Percentiles rank a stretch among this genome's conserved stretches.
These are phyloP conservation scores for Suillus occidentalis DNA, from an alignment of 768 basidiomycete species.

Conservation along the genomic window DNA sequence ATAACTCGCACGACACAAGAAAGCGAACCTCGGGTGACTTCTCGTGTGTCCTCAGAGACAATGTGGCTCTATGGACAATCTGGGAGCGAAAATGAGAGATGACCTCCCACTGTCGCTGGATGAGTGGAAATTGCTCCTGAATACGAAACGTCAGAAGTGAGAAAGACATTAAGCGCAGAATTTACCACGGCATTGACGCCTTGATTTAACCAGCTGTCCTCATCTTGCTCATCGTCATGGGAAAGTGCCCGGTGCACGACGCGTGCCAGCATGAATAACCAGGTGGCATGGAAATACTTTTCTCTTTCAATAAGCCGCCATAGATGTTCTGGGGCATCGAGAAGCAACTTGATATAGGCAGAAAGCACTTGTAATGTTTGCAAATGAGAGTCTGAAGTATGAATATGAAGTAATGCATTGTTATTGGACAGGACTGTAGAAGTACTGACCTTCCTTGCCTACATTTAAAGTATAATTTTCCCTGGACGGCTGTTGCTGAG, in stretches of 20 bases:
- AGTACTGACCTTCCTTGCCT: slow-evolving; percentile 44
- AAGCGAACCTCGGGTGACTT: slow-evolving; percentile 52
- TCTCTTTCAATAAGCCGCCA: slow-evolving; percentile 86
- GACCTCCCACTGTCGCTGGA: slow-evolving; percentile 92
- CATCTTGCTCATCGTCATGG: slow-evolving; percentile 62
- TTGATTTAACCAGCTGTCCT: slow-evolving; percentile 54
- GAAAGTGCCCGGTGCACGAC: slow-evolving; percentile 80
- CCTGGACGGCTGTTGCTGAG: slow-evolving; percentile 44
- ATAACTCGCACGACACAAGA: neutral
- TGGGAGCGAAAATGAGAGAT: slow-evolving; percentile 85
- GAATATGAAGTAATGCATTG: slow-evolving; percentile 6
- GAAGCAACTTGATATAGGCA: slow-evolving; percentile 86
- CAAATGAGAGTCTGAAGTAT: slow-evolving; percentile 58
- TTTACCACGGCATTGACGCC: slow-evolving; percentile 66
- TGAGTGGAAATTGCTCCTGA: slow-evolving; percentile 84
- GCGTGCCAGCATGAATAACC: slow-evolving; percentile 82
- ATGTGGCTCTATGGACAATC: slow-evolving; percentile 84
- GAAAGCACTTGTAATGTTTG: slow-evolving; percentile 72
- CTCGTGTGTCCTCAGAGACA: slow-evolving; percentile 66
- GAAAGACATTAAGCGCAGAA: slow-evolving; percentile 1
- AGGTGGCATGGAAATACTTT: slow-evolving; percentile 79
- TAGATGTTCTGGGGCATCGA: slow-evolving; percentile 90
- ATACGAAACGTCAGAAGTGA: neutral
- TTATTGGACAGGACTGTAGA: neutral
- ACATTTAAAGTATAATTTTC: slow-evolving; percentile 40